A percentile compares a stretch with the other conserved stretches of the same genome.
Conservation (phyloP, 306 rosid species). For the Pyrus communis region DNA sequence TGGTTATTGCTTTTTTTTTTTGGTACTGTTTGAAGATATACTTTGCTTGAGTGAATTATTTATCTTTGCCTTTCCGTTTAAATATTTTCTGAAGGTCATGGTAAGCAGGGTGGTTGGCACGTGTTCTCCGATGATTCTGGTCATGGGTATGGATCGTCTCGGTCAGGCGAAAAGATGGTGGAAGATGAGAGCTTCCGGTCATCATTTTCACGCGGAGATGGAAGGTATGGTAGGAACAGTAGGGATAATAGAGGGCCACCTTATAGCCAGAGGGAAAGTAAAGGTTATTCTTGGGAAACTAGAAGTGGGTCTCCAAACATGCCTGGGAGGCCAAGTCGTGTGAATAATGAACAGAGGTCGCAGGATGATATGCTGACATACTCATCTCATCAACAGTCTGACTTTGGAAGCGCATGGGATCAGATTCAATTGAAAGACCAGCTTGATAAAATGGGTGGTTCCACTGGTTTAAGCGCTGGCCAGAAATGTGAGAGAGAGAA, state of each 20-base stretch:
- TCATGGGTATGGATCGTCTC: slow-evolving; percentile 63
- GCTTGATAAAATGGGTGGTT: slow-evolving; percentile 58
- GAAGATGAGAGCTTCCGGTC: slow-evolving; percentile 60
- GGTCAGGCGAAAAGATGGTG: slow-evolving; percentile 63
- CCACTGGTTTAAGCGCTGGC: slow-evolving; percentile 47
- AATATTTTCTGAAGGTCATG: slow-evolving; percentile 77
- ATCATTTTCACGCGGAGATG: slow-evolving; percentile 58
- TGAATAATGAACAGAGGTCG: slow-evolving; percentile 48
- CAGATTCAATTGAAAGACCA: slow-evolving; percentile 60
- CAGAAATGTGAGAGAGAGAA: slow-evolving; percentile 57
- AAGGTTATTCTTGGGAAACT: slow-evolving; percentile 62
- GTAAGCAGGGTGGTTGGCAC: slow-evolving; percentile 95
- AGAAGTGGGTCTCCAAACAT: slow-evolving; percentile 39
- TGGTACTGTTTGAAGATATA: background rate
- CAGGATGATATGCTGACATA: slow-evolving; percentile 44
- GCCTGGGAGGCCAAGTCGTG: slow-evolving; percentile 45
- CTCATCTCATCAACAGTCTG: slow-evolving; percentile 50
- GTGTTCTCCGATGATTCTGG: slow-evolving; percentile 71
- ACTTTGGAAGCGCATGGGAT: slow-evolving; percentile 61
- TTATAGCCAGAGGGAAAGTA: slow-evolving; percentile 60
- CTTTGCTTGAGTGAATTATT: slow-evolving; percentile 45
- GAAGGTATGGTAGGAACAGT: slow-evolving; percentile 57
- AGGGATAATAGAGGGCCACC: slow-evolving; percentile 61
- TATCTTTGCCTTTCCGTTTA: slow-evolving; percentile 15
- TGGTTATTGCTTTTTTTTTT: background rate